A percentile compares a stretch with the other conserved stretches of the same genome.
Evolutionary conservation across 805 yeast species (phyloP).

Genomic region (Candida andamanensis): DNA sequence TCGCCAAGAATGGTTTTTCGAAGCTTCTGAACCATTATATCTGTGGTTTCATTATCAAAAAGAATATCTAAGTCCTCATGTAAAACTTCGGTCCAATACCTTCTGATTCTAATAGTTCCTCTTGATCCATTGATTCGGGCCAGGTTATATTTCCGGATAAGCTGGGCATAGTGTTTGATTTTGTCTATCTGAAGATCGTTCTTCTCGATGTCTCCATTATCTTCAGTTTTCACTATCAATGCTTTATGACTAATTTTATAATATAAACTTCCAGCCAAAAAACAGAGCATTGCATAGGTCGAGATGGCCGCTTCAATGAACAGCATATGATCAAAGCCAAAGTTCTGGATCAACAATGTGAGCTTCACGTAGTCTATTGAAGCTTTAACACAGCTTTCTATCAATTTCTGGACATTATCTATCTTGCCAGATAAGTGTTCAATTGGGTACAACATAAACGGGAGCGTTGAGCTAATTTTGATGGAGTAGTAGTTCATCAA

Average conservation of each 20-base stretch:
- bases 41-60: slow-evolving; percentile 1
- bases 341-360: not conserved
- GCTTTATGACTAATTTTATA: slow-evolving; percentile 3
- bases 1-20: slow-evolving; percentile 2
- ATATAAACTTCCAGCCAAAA: slow-evolving; percentile 4
- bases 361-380: slow-evolving; percentile 3
- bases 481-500: slow-evolving; percentile 2
- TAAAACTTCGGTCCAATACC: slow-evolving; percentile 9
- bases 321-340: slow-evolving; percentile 1
- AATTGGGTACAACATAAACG: slow-evolving; percentile 3
- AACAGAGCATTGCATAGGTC: slow-evolving; percentile 3
- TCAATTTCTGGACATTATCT: slow-evolving; percentile 1
- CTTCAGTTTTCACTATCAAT: slow-evolving; percentile 2
- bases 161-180: not conserved
- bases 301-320: slow-evolving; percentile 1
- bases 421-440: slow-evolving; percentile 1
- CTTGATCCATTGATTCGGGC: slow-evolving; percentile 2
- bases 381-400: slow-evolving; percentile 1
- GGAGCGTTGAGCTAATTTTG: slow-evolving; percentile 1
- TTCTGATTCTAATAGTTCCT: slow-evolving; percentile 9
- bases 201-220: slow-evolving; percentile 1
- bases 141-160: slow-evolving; percentile 3
- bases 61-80: slow-evolving; percentile 8
- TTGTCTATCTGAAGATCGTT: slow-evolving; percentile 1
- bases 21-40: slow-evolving; percentile 1